A percentile compares a stretch with the other conserved stretches of the same genome.
Evolutionary conservation across 306 rosid species (phyloP).

Genomic region (Inga oerstediana): DNA sequence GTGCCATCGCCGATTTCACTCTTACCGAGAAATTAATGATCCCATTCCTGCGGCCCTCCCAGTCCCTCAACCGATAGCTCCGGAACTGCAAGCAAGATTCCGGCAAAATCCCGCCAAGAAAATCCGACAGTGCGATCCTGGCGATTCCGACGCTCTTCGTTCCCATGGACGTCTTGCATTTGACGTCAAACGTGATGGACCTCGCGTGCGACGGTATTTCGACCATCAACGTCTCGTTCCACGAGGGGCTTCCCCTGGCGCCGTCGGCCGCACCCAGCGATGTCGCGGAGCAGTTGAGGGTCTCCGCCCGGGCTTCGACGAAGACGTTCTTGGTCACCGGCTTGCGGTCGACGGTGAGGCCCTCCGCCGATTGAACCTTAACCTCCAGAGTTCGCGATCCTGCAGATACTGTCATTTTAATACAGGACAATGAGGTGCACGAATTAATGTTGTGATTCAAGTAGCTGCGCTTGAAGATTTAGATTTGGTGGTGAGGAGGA

Average conservation of each 20-base stretch:
- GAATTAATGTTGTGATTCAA: neutral
- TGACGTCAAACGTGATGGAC: constrained; percentile 49
- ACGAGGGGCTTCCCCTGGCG: constrained; percentile 28
- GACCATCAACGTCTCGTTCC: constrained; percentile 52
- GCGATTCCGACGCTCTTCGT: constrained; percentile 43
- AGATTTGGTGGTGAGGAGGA: neutral
- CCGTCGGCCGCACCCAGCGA: constrained; percentile 25
- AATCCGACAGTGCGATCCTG: constrained; percentile 36
- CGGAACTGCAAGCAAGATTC: constrained; percentile 46
- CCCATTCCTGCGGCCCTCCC: constrained; percentile 57
- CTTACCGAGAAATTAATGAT: constrained; percentile 63
- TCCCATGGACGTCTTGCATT: constrained; percentile 39
- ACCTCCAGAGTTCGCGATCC: constrained; percentile 43
- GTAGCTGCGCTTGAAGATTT: neutral
- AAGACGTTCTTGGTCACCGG: constrained; percentile 39
- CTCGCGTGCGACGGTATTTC: constrained; percentile 45
- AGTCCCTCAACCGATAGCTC: constrained; percentile 65
- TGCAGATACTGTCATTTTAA: neutral
- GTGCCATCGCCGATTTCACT: constrained; percentile 23
- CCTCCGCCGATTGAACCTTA: constrained; percentile 50
- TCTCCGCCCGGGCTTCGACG: constrained; percentile 46
- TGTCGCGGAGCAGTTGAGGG: constrained; percentile 33
- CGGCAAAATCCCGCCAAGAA: constrained; percentile 40
- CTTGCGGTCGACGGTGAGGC: constrained; percentile 40
- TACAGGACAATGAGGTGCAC: no score